phyloP scores from a whole-genome alignment of 192 early-diverging fungal genomes.

The Polychytrium aggregatum region DNA sequence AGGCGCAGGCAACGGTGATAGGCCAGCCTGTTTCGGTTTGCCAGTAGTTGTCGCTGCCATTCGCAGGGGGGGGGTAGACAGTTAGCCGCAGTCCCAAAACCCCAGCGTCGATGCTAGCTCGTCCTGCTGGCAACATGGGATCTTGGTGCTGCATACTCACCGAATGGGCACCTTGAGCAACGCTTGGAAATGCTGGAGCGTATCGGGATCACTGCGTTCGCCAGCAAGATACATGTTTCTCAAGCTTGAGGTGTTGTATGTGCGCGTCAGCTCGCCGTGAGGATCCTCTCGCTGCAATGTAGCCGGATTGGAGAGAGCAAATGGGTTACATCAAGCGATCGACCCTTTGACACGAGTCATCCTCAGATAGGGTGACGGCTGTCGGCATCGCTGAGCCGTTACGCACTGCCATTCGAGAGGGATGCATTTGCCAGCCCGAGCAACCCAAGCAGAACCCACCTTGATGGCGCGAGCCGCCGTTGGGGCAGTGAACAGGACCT shows the following conservation, averaged over 20 bases:
- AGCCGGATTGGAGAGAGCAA: too few relatives aligned
- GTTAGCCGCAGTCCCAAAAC: too few relatives aligned
- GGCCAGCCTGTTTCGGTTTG: conserved; percentile 80
- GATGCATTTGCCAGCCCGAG: neutral
- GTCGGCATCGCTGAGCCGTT: neutral
- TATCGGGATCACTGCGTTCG: conserved; percentile 73
- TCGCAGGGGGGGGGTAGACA: too few relatives aligned
- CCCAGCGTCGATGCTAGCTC: too few relatives aligned
- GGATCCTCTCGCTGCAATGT: conserved; percentile 65
- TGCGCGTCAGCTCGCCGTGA: conserved; percentile 35
- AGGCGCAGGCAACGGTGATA: conserved; percentile 60
- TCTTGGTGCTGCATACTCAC: too few relatives aligned
- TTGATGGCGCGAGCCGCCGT: conserved; percentile 65
- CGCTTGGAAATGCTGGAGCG: conserved; percentile 38
- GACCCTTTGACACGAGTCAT: too few relatives aligned
- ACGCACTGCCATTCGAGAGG: too few relatives aligned
- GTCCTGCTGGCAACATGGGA: too few relatives aligned
- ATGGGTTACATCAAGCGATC: too few relatives aligned
- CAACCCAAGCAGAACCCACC: neutral
- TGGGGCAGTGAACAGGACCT: conserved; percentile 69
- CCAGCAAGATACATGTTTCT: conserved; percentile 65
- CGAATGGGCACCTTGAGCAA: conserved; percentile 41
- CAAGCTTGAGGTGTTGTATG: conserved; percentile 55
- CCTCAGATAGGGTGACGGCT: too few relatives aligned
- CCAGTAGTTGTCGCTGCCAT: conserved; percentile 73